phyloP scores from a whole-genome alignment of 805 yeast genomes.

The Yarrowia sp. region DNA sequence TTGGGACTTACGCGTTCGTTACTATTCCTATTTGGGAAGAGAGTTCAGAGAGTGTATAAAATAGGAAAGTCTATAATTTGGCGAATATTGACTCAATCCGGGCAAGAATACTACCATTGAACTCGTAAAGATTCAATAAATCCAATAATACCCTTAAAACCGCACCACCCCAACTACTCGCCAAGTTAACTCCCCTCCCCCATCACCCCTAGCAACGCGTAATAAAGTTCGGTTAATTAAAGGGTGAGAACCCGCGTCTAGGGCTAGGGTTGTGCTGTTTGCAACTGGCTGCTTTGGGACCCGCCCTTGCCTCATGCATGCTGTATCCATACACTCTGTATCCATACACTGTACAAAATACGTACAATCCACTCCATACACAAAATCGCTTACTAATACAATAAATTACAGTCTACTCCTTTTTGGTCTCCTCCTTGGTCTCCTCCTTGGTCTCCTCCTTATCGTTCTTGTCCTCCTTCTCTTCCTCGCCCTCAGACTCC shows the following conservation, averaged over 20 bases:
- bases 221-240: neutral
- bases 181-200: neutral
- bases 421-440: neutral
- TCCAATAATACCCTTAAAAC: too few species aligned
- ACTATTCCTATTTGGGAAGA: conserved; percentile 16
- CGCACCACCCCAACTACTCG: too few species aligned
- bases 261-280: neutral
- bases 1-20: neutral
- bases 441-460: neutral
- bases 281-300: neutral
- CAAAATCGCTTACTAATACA: too few species aligned
- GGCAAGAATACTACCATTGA: too few species aligned
- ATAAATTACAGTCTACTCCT: conserved; percentile 1
- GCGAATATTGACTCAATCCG: too few species aligned
- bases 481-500: conserved; percentile 36
- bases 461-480: neutral
- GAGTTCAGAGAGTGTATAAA: neutral
- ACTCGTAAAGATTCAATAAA: too few species aligned
- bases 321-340: too few species aligned
- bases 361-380: too few species aligned
- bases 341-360: too few species aligned
- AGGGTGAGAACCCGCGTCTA: conserved; percentile 1
- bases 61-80: too few species aligned
- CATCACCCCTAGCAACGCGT: conserved; percentile 6
- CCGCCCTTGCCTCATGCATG: too few species aligned